Conservation (phyloP, 495 filamentous ascomycete species). For the Penicillium antarcticum region DNA sequence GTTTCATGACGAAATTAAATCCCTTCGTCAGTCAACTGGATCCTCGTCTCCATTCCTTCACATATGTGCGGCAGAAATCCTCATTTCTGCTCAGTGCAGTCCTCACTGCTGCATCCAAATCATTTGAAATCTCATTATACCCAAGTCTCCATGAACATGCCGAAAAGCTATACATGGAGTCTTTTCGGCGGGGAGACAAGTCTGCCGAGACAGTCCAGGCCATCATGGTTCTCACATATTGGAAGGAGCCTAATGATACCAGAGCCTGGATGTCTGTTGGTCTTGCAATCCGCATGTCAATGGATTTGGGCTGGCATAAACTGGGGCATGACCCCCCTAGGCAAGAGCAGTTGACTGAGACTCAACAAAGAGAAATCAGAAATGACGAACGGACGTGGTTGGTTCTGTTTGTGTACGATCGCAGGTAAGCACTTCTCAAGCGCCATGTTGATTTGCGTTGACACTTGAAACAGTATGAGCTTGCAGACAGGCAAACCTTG, state of each 20-base stretch:
- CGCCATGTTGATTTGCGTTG: background rate
- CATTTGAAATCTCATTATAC: slow-evolving; percentile 19
- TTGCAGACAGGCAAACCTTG: slow-evolving; percentile 22
- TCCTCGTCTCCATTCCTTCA: slow-evolving; percentile 18
- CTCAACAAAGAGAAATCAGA: slow-evolving; percentile 7
- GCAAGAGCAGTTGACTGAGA: slow-evolving; percentile 3
- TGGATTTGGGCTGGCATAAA: slow-evolving; percentile 23
- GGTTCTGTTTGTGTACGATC: slow-evolving; percentile 24
- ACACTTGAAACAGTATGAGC: slow-evolving; percentile 13
- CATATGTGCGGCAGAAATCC: slow-evolving; percentile 18
- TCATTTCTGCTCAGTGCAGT: slow-evolving; percentile 18
- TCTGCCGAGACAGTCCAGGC: slow-evolving; percentile 19
- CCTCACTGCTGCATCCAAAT: slow-evolving; percentile 17
- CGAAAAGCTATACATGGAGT: slow-evolving; percentile 15
- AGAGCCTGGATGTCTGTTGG: slow-evolving; percentile 21
- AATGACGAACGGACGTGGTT: slow-evolving; percentile 23
- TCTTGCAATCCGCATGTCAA: slow-evolving; percentile 20
- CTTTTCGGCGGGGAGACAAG: slow-evolving; percentile 14
- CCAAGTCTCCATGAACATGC: slow-evolving; percentile 11
- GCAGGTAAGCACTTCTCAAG: slow-evolving; percentile 8
- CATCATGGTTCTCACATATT: slow-evolving; percentile 19
- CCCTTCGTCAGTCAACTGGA: slow-evolving; percentile 23
- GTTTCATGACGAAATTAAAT: slow-evolving; percentile 21
- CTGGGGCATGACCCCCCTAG: background rate
- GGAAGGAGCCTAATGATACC: slow-evolving; percentile 24